Evolutionary conservation across 2,329 filamentous ascomycete species (phyloP), one percentile per base, ranked within the genome.

Genomic region (Emmonsiellopsis sp.): DNA sequence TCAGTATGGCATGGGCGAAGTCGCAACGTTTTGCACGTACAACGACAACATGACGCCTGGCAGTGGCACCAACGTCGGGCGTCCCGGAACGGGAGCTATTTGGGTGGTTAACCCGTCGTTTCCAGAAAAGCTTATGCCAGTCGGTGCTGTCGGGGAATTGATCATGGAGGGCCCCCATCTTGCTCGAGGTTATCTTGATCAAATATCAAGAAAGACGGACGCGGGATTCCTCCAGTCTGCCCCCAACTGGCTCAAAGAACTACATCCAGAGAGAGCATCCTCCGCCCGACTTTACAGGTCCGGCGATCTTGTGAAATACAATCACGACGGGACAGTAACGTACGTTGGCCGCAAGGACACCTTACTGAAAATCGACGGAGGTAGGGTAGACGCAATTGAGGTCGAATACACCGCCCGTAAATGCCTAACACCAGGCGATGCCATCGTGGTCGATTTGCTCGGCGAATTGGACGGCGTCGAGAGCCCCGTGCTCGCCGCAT

Each of bases 281-380:
- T 84, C 82, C 63, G 89, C 87, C 4, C 75, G 77, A 4, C 71
- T 94, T 0, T 95, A 96, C 67, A 80, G 87, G 31, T 95, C 90
- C 0, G 90, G 90, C 0, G 91, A 96, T 68, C 88, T 86, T 63
- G 90, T 87, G 3, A 78, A 80, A 21, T 77, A 95, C 48, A 76
- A 78, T 1, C 58, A 74, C 0, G 76, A 87, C 54, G 88, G 89
- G 0, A 80, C 77, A 0, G 75, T 95, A 9, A 86, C 94, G 65
- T 94, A 87, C 62, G 76, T 90, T 31, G 91, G 91, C 0, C 84
- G 91, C 6, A 84, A 95, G 8, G 79, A 81, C 2, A 81, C 82
- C 47, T 91, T 95, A 66, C 83, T 94, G 56, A 95, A 95, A 66
- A 76, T 95, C 4, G 81, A 89, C 11, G 90, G 90, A 0, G 89